phyloP scores from a whole-genome alignment of 768 basidiomycete genomes.

The Lentinula raphanica region DNA sequence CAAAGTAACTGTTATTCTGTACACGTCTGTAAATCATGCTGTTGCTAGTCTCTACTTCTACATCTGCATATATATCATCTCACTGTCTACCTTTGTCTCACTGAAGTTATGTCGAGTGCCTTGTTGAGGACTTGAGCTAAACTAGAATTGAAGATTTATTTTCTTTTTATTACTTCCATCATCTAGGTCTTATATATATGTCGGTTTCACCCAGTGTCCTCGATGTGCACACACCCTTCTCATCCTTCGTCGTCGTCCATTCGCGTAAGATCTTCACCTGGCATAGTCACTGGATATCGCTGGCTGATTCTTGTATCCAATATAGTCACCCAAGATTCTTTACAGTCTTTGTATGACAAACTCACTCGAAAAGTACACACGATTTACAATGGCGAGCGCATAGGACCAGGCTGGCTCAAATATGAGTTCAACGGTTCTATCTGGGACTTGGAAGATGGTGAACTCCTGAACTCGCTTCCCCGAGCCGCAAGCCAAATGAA shows the following conservation, averaged over 20 bases:
- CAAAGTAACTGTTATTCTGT: conserved; percentile 50
- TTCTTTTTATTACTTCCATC: not conserved
- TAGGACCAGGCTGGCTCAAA: conserved; percentile 79
- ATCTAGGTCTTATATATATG: conserved; percentile 13
- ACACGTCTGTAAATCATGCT: conserved; percentile 7
- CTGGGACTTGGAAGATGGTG: conserved; percentile 91
- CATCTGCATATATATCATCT: not conserved
- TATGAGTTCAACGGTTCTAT: conserved; percentile 75
- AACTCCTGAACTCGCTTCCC: too few species aligned
- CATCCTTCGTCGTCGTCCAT: conserved; percentile 72
- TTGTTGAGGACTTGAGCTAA: too few species aligned
- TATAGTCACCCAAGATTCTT: conserved; percentile 64
- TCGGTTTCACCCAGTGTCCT: conserved; percentile 42
- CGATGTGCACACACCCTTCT: conserved; percentile 70
- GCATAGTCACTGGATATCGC: not conserved
- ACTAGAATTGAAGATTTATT: too few species aligned
- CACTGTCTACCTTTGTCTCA: too few species aligned
- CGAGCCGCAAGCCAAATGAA: not conserved
- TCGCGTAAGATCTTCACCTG: conserved; percentile 44
- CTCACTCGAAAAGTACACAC: conserved; percentile 61
- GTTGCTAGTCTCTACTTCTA: not conserved
- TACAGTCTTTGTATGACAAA: conserved; percentile 62
- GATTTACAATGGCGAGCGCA: conserved; percentile 53
- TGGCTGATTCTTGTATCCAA: not conserved
- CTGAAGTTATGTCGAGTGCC: too few species aligned